Conservation (phyloP, 1,139 yeast genomes). For the Petasospora rhodanensis region DNA sequence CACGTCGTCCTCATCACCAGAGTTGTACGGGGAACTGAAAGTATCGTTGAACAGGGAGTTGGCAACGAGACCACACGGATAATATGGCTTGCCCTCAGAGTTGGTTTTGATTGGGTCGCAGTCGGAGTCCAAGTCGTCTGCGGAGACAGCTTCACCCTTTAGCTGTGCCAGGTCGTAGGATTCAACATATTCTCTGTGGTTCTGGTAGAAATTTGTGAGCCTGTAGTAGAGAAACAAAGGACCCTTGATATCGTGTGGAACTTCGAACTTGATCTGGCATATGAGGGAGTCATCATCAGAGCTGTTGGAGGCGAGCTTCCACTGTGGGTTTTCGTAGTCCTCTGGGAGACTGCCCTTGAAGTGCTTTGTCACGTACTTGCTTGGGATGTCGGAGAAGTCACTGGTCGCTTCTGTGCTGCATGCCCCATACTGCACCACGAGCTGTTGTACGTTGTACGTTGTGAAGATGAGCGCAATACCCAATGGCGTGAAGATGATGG, state of each 20-base stretch:
- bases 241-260: constrained; percentile 54
- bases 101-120: constrained; percentile 58
- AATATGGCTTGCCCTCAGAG: constrained; percentile 47
- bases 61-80: constrained; percentile 80
- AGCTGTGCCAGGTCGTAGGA: constrained; percentile 65
- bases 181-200: constrained; percentile 72
- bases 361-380: constrained; percentile 48
- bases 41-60: constrained; percentile 75
- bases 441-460: constrained; percentile 54
- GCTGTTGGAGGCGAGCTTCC: constrained; percentile 47
- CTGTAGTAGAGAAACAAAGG: constrained; percentile 66
- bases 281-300: constrained; percentile 29
- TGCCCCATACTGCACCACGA: constrained; percentile 54
- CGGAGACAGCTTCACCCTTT: constrained; percentile 54
- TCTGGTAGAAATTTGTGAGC: constrained; percentile 70
- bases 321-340: constrained; percentile 37
- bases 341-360: constrained; percentile 31
- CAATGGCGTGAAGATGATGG: constrained; percentile 68
- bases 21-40: constrained; percentile 42
- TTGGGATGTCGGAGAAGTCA: constrained; percentile 43
- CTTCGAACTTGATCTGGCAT: constrained; percentile 54
- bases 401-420: constrained; percentile 43
- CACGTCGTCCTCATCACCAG: constrained; percentile 36
- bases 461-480: constrained; percentile 65
- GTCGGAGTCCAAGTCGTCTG: constrained; percentile 42